Conservation (phyloP, 1,284 basidiomycete species). For the Athelia sp. region DNA sequence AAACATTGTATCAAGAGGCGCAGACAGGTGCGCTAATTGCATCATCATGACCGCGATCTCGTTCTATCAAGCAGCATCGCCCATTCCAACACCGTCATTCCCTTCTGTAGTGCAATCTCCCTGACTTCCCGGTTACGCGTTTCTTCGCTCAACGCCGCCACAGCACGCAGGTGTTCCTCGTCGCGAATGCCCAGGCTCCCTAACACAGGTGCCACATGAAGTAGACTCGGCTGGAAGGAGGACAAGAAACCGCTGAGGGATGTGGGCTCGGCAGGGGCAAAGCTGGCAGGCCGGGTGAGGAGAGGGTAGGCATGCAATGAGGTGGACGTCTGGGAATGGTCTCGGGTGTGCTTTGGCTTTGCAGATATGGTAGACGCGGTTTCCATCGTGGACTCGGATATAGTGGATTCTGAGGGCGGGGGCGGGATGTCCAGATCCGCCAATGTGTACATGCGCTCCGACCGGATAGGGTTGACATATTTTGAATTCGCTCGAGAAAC, state of each 20-base stretch:
- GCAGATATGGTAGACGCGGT: slow-evolving; percentile 15
- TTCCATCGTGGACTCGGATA: slow-evolving; percentile 1
- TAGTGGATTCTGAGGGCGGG: slow-evolving; percentile 14
- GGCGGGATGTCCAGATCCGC: slow-evolving; percentile 14
- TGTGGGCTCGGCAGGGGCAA: slow-evolving; percentile 23
- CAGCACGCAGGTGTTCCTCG: slow-evolving; percentile 55
- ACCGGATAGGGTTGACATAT: slow-evolving; percentile 13
- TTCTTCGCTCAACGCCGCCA: slow-evolving; percentile 53
- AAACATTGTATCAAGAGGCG: too few species aligned
- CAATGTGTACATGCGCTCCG: slow-evolving; percentile 17
- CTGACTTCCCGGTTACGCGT: slow-evolving; percentile 62
- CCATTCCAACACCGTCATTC: slow-evolving; percentile 70
- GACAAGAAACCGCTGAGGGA: slow-evolving; percentile 45
- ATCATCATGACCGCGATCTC: not conserved
- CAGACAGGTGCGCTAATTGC: too few species aligned
- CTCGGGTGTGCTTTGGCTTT: slow-evolving; percentile 13
- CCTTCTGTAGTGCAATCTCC: slow-evolving; percentile 58
- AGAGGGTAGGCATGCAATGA: not conserved
- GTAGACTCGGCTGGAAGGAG: slow-evolving; percentile 53
- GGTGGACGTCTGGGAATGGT: not conserved
- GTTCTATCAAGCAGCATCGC: slow-evolving; percentile 63
- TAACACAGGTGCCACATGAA: slow-evolving; percentile 53
- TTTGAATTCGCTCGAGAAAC: not conserved
- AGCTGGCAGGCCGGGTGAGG: not conserved
- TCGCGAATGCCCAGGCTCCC: slow-evolving; percentile 50